Base-by-base conservation (phyloP, 257 asterid species). In the Capsicum chinense region DNA sequence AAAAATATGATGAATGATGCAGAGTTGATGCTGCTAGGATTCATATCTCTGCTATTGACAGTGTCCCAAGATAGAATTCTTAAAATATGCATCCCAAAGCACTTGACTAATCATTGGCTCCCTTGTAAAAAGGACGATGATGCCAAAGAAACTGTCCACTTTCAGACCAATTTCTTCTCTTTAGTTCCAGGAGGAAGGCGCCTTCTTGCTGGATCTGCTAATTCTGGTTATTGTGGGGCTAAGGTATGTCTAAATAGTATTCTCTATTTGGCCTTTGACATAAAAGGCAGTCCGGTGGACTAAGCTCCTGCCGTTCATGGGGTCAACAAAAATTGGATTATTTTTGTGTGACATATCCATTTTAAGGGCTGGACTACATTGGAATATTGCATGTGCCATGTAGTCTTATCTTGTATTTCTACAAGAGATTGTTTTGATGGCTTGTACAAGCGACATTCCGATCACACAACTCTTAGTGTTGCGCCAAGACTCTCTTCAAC, bases 11-110 rank as follows among this genome's bases (percentile, higher is more conserved):
- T 33, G n/a, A 64, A 73, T 82, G 56, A 82, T 83, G 85, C 95
- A 93, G 97, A 92, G 88, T 86, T 93, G 91, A 93, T 93, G 97
- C 83, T 93, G 84, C 76, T 93, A 88, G 97, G 97, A 66, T 93
- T 93, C 81, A 92, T 93, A 85, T 93, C 97, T 56, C 87, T 93
- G 74, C 84, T 93, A 85, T 86, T 93, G 85, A 85, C 89, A 9
- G 93, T 90, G 33, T 88, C 81, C 7, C 96, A 93, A 87, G 54
- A 13, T 37, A 86, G 89, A 56, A 86, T 93, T 54, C 79, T 62
- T 11, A 85, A 86, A 67, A 84, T 92, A 59, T 93, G 96, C 85
- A 89, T 93, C 37, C 91, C 89, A 16, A 87, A 90, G 62, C 80
- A 87, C 89, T 84, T 86, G 83, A 74, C 87, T 2, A 37, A 89